Percentiles rank a stretch among this genome's conserved stretches.
Conservation (phyloP, 805 yeast genomes). For the Saturnispora gosingensis region DNA sequence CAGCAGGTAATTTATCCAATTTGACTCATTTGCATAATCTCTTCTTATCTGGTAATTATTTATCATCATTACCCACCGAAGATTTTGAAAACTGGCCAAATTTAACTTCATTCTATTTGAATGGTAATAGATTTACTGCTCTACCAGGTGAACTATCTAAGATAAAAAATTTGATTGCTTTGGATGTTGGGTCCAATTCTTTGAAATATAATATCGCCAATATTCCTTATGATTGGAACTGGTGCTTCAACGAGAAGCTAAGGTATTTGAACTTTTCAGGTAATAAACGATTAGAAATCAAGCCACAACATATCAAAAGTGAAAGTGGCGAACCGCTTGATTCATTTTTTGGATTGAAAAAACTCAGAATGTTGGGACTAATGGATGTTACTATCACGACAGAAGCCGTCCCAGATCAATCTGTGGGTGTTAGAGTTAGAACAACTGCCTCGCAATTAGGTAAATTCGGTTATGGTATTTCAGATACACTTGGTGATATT, state of each 20-base stretch:
- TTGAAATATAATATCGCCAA: constrained; percentile 88
- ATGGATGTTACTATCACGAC: constrained; percentile 94
- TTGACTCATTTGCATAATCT: constrained; percentile 51
- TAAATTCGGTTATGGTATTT: constrained; percentile 78
- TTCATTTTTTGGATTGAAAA: constrained; percentile 49
- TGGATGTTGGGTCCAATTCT: constrained; percentile 88
- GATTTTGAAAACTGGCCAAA: constrained; percentile 57
- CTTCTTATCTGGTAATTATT: constrained; percentile 73
- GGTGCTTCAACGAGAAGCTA: constrained; percentile 76
- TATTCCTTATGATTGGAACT: constrained; percentile 96
- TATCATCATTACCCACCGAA: constrained; percentile 76
- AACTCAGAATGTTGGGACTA: constrained; percentile 67
- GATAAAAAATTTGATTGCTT: constrained; percentile 48
- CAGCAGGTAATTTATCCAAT: constrained; percentile 57
- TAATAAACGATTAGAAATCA: constrained; percentile 83
- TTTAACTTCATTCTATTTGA: constrained; percentile 56
- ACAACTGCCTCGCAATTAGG: constrained; percentile 78
- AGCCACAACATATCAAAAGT: constrained; percentile 43
- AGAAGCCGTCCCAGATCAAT: constrained; percentile 82
- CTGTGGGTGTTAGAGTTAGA: constrained; percentile 72
- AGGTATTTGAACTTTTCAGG: constrained; percentile 85
- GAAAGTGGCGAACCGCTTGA: constrained; percentile 60
- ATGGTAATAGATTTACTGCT: constrained; percentile 77
- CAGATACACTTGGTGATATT: constrained; percentile 71
- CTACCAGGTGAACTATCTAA: constrained; percentile 83